Percentiles rank a stretch among this genome's conserved stretches.
phyloP scores from a whole-genome alignment of 2,329 filamentous ascomycete genomes.

The Xylaria digitata region DNA sequence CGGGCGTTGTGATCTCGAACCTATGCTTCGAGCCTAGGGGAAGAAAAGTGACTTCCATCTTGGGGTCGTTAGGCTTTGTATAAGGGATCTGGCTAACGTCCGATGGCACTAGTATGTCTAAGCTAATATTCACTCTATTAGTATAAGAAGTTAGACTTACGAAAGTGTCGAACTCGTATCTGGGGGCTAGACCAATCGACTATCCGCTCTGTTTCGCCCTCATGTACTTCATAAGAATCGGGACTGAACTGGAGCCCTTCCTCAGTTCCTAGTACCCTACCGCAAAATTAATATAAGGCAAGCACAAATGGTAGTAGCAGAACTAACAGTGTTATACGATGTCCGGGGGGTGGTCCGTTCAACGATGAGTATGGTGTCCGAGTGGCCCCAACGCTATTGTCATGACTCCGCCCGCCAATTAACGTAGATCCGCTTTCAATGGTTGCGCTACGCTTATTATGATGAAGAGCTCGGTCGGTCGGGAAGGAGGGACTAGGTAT shows the following conservation, averaged over 20 bases:
- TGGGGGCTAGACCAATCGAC: slow-evolving; percentile 37
- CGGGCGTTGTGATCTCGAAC: slow-evolving; percentile 35
- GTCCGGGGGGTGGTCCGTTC: not conserved
- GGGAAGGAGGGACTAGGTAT: not conserved
- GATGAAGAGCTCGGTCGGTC: slow-evolving; percentile 10
- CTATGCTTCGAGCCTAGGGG: slow-evolving; percentile 36
- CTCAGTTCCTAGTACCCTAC: slow-evolving; percentile 17
- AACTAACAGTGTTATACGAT: slow-evolving; percentile 23
- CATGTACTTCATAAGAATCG: slow-evolving; percentile 30
- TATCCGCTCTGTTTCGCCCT: slow-evolving; percentile 26
- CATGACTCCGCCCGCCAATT: not conserved
- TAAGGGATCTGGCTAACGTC: slow-evolving; percentile 34
- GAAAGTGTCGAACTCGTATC: slow-evolving; percentile 34
- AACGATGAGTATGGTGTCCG: not conserved
- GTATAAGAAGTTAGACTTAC: slow-evolving; percentile 22
- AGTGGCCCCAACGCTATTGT: not conserved
- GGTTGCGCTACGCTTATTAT: not conserved
- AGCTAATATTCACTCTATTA: not conserved
- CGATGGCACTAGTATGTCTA: slow-evolving; percentile 30
- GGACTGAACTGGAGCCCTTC: slow-evolving; percentile 24
- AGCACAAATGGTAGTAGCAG: not conserved
- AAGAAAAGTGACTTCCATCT: slow-evolving; percentile 39
- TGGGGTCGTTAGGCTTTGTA: slow-evolving; percentile 40
- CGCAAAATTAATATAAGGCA: slow-evolving; percentile 16
- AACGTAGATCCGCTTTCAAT: not conserved